These are phyloP conservation scores for Phaeosphaeria sp. DNA, from an alignment of 2,329 filamentous ascomycete genomes.

Conservation along the genomic window DNA sequence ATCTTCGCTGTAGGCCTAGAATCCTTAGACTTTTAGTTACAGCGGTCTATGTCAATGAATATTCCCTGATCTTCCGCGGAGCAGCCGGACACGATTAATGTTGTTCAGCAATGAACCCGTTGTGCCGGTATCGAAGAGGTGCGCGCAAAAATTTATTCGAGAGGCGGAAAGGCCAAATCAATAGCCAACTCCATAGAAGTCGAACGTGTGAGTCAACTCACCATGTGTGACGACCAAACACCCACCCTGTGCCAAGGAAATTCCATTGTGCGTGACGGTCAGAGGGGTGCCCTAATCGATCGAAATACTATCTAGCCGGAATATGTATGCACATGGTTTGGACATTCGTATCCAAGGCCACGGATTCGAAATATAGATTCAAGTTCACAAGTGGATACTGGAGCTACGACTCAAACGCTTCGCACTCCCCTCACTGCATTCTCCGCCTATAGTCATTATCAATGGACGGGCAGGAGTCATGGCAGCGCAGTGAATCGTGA, in stretches of 20 bases:
- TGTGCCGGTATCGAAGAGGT: background rate
- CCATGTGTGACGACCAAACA: background rate
- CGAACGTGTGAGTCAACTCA: background rate
- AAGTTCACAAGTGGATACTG: background rate
- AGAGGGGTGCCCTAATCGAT: background rate
- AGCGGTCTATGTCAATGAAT: background rate
- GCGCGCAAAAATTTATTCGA: background rate
- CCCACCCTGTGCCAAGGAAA: background rate
- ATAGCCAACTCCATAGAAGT: background rate
- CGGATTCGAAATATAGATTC: background rate
- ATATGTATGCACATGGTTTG: conserved; percentile 8
- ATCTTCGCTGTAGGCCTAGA: conserved; percentile 1
- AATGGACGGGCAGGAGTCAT: background rate
- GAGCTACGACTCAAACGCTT: conserved; percentile 16
- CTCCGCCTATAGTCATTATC: conserved; percentile 10
- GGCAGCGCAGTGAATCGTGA: background rate
- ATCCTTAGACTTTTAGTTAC: background rate
- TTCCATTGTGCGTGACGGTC: background rate
- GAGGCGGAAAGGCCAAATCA: background rate
- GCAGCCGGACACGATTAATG: background rate
- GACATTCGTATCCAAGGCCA: background rate
- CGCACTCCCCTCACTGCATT: conserved; percentile 21
- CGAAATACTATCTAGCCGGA: conserved; percentile 2
- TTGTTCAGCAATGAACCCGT: background rate
- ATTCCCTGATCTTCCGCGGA: background rate